Base-by-base conservation (phyloP, 192 early-diverging fungal genomes). In the Jimgerdemannia flammicorona region DNA sequence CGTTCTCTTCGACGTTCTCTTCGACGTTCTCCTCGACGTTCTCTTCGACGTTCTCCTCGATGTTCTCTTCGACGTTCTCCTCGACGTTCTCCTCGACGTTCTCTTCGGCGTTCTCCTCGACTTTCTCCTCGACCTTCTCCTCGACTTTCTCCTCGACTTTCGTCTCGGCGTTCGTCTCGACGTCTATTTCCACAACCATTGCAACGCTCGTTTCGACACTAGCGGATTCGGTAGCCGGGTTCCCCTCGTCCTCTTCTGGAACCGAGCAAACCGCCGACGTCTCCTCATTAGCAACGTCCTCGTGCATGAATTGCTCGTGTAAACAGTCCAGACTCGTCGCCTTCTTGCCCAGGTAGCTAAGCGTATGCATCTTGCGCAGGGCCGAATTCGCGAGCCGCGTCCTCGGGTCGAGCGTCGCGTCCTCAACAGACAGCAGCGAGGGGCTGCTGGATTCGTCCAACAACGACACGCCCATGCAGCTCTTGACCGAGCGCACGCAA, bases 311-410 rank as follows among this genome's bases (percentile, higher is more conserved):
- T 64, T 75, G 71, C 29, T 72, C 73, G 10, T 81, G 77, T 8
- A 81, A 64, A 39, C 69, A 76, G 44, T 72, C 67, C 10, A 82
- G 44, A 64, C 77, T 82, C 4, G 77, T 77, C 0, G 77, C 75
- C 49, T 82, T 82, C 4, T 75, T 72, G 3, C 74, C 77, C 3
- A 82, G 72, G 44, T 78, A 44, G 59, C 72, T 82, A 14, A 82
- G 70, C 3, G 76, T 75, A 19, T 74, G 69, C 20, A 74, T 67
- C n/a, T 74, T 40, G 40, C 43, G 40, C 65, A 74, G 71, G 4
- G 68, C 67, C 4, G 63, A 74, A 65, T 69, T 74, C 42, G 77
- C 77, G 14, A 73, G 63, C 18, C 72, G 63, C 67, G 44, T 43
- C 41, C 63, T 64, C 19, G 72, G 43, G 8, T 29, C 43, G 19